Base-by-base conservation (phyloP, 805 yeast species). In the Spathaspora girioi region DNA sequence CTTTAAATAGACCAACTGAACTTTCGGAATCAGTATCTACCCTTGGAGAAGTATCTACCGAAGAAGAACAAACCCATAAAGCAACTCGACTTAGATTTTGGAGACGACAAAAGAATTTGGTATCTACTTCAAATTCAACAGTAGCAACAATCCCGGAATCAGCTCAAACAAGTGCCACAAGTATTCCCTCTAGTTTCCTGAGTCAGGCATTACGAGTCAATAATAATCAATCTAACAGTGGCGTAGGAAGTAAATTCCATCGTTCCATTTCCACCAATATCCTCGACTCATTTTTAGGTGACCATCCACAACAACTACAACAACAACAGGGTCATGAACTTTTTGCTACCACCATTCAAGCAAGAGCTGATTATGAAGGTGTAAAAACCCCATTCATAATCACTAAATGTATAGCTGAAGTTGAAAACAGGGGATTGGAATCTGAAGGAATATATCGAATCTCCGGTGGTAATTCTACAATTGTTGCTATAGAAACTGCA, bases 381-480 rank as follows among this genome's bases (percentile, higher is more conserved):
- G 73, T 79, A 29, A 56, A 64, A 10, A 77, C 89, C 10, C 99
- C 99, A 11, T 68, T 81, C 56, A 79, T 94, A 27, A 78, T 94
- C 10, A 73, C 84, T 11, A 75, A 81, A 51, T 89, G 97, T 68
- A 69, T 91, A 5, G 72, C 75, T 20, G 94, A 86, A 59, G 90
- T 94, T 49, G 97, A 93, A 69, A 63, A 64, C 6, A 75, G 89
- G 52, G 97, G 96, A 4, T 67, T 92, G 57, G 82, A 78, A 40
- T 71, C 77, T 54, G 98, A 92, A 67, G 99, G 99, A 8, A 79
- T 94, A 35, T 94, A 94, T 70, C 77, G 99, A 57, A 86, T 92
- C 57, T 86, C 96, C 45, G 99, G 97, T 1, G 87, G 89, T 5
- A 79, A 84, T 55, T 78, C 89, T 8, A 86, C 87, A 46, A 78